Percentiles rank a stretch among this genome's conserved stretches.
phyloP scores from a whole-genome alignment of 2,329 filamentous ascomycete genomes.

The Moelleriella libera region DNA sequence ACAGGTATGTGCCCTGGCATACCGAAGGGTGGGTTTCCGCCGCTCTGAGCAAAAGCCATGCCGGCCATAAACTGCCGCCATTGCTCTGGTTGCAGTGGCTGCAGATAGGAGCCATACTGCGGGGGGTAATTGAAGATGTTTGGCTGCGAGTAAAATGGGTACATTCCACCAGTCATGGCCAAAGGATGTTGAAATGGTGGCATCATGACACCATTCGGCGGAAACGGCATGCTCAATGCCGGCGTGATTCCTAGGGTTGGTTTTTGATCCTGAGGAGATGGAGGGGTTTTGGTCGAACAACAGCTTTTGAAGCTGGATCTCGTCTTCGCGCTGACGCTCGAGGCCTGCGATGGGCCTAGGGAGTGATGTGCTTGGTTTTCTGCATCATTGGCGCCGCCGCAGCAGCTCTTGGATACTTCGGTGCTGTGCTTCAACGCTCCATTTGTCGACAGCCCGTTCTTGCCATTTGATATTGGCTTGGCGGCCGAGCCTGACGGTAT shows the following conservation, averaged over 20 bases:
- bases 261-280: conserved; percentile 9
- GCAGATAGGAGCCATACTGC: conserved; percentile 38
- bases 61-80: conserved; percentile 33
- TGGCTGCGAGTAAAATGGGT: conserved; percentile 25
- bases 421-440: conserved; percentile 4
- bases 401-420: conserved; percentile 9
- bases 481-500: conserved; percentile 5
- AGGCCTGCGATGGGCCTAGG: background rate
- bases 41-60: conserved; percentile 8
- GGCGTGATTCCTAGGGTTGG: conserved; percentile 9
- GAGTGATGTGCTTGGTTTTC: background rate
- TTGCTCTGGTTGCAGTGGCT: conserved; percentile 38
- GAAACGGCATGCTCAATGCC: conserved; percentile 7
- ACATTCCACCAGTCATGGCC: conserved; percentile 23
- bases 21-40: conserved; percentile 7
- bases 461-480: conserved; percentile 9
- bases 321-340: background rate
- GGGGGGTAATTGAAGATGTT: conserved; percentile 38
- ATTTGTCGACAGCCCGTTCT: conserved; percentile 8
- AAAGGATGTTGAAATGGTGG: conserved; percentile 20
- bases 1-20: conserved; percentile 10
- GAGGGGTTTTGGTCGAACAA: conserved; percentile 11
- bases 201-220: conserved; percentile 17
- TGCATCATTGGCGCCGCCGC: conserved; percentile 6
- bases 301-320: conserved; percentile 12